Evolutionary conservation across 805 yeast genomes (phyloP).

Genomic region (Debaryomyces hansenii): DNA sequence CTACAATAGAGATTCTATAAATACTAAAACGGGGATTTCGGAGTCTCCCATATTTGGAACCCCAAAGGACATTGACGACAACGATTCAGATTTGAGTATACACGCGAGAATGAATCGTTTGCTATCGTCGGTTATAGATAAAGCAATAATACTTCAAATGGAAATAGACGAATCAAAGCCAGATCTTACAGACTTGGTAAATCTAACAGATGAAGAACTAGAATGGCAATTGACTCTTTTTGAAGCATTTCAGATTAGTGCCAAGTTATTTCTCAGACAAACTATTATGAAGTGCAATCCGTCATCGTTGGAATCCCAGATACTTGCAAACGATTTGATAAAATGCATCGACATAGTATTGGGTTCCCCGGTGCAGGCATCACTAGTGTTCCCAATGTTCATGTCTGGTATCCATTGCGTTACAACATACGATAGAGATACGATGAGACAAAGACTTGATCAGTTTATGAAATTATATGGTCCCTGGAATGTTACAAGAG

Average conservation of each 20-base stretch:
- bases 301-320: conserved; percentile 61
- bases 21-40: conserved; percentile 11
- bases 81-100: conserved; percentile 21
- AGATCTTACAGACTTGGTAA: conserved; percentile 44
- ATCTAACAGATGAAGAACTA: conserved; percentile 47
- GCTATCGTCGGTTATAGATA: conserved; percentile 26
- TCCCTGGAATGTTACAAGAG: conserved; percentile 59
- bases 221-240: conserved; percentile 69
- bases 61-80: conserved; percentile 12
- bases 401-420: conserved; percentile 73
- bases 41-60: neutral
- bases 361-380: conserved; percentile 68
- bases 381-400: conserved; percentile 74
- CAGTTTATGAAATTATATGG: conserved; percentile 61
- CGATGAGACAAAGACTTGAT: conserved; percentile 53
- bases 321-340: conserved; percentile 52
- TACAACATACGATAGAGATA: conserved; percentile 48
- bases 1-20: conserved; percentile 6
- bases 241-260: conserved; percentile 68
- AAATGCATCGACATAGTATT: conserved; percentile 60
- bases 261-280: conserved; percentile 66
- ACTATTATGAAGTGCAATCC: conserved; percentile 62
- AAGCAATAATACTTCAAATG: conserved; percentile 44
- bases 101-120: conserved; percentile 21
- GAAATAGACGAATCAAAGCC: conserved; percentile 55